A percentile compares a stretch with the other conserved stretches of the same genome.
phyloP scores from a whole-genome alignment of 805 yeast species.

The Phaffomyces antillensis region DNA sequence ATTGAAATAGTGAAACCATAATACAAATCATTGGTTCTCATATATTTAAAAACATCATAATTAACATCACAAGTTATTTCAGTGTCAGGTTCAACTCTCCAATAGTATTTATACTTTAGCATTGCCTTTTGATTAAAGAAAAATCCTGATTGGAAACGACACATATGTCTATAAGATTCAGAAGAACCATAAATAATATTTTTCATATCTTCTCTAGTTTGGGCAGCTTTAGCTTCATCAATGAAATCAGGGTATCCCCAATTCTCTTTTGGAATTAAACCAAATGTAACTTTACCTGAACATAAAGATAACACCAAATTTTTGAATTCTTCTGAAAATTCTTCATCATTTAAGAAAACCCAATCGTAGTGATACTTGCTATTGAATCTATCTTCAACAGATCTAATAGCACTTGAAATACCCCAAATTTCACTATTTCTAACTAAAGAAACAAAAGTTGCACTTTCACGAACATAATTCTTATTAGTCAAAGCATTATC shows the following conservation, averaged over 20 bases:
- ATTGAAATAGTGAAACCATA: constrained; percentile 77
- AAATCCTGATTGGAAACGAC: constrained; percentile 86
- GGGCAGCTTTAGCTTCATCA: constrained; percentile 59
- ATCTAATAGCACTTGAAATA: constrained; percentile 57
- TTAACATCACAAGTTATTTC: constrained; percentile 76
- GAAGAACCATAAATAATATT: constrained; percentile 57
- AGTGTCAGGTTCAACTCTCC: constrained; percentile 92
- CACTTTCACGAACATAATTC: constrained; percentile 43
- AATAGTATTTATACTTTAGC: constrained; percentile 76
- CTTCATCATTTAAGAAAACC: constrained; percentile 89
- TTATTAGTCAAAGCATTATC: neutral
- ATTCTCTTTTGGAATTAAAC: constrained; percentile 72
- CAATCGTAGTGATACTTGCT: constrained; percentile 78
- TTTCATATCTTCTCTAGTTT: constrained; percentile 90
- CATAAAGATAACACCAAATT: constrained; percentile 56
- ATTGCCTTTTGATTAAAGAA: constrained; percentile 74
- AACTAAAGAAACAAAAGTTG: constrained; percentile 76
- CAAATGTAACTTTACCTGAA: constrained; percentile 75
- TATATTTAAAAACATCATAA: constrained; percentile 74
- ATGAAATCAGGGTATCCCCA: constrained; percentile 88
- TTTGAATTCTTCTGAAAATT: constrained; percentile 76
- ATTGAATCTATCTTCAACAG: constrained; percentile 88
- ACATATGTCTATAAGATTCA: constrained; percentile 80
- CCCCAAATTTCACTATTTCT: constrained; percentile 66
- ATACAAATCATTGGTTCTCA: constrained; percentile 67